Evolutionary conservation across 306 rosid genomes (phyloP), one percentile per base, ranked within the genome.

Genomic region (Corylus heterophylla): DNA sequence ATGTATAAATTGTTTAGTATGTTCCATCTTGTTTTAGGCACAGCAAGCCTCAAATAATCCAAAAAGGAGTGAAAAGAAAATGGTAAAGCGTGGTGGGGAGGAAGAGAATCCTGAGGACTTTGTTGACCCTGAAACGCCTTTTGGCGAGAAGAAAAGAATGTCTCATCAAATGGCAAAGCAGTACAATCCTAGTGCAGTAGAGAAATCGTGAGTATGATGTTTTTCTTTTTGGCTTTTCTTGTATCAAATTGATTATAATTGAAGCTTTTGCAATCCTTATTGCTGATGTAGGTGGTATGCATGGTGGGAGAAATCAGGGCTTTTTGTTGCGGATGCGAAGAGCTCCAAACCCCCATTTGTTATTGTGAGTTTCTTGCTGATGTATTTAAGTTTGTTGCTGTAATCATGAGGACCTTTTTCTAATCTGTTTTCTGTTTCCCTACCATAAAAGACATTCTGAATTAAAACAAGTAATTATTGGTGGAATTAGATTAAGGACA

Each of bases 231-330:
- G 25, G 74, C 8, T 58, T 11, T 56, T 71, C 29, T 29, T n/a
- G 25, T 69, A 8, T 68, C 12, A 12, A 20, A 54, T 45, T 83
- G 27, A 2, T 79, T 75, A 39, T 12, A 29, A 54, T 79, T 78
- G 17, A 35, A 73, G 13, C 52, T n/a, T 71, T 9, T 50, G 16
- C 54, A 78, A 73, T 82, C 37, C 69, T 49, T 75, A 54, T 76
- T 74, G 78, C 39, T 80, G 35, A 75, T 74, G 54, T 80, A 95
- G 99, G 94, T 95, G 99, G 99, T 95, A 95, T 67, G 86, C 78
- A 22, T 93, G 97, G 98, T 95, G 98, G 99, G 99, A 95, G 90
- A 82, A 95, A 55, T 83, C 98, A 8, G 82, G 82, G 10, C 87
- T 48, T 72, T 95, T 93, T 79, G 94, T 85, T 78, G 97, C 98